Evolutionary conservation across 2,329 filamentous ascomycete genomes (phyloP).

Genomic region (Monilinia polystroma): DNA sequence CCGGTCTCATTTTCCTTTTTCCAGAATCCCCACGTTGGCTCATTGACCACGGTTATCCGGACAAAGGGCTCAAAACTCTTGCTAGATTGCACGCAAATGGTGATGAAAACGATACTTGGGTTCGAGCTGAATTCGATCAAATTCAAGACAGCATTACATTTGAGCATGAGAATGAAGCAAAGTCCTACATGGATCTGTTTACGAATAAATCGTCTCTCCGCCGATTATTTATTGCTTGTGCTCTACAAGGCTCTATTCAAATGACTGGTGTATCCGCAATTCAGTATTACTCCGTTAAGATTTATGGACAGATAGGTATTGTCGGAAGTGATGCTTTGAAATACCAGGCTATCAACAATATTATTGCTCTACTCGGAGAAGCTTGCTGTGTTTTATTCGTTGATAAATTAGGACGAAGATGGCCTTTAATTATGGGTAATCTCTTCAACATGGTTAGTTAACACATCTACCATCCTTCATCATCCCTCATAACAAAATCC

Average conservation of each 20-base stretch:
- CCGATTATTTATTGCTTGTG: slow-evolving; percentile 58
- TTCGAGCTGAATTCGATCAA: slow-evolving; percentile 61
- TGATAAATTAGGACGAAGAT: slow-evolving; percentile 68
- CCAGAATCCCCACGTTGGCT: slow-evolving; percentile 66
- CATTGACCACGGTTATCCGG: slow-evolving; percentile 57
- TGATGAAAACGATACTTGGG: slow-evolving; percentile 58
- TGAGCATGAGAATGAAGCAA: slow-evolving; percentile 58
- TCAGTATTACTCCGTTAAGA: slow-evolving; percentile 60
- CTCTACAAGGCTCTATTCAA: slow-evolving; percentile 62
- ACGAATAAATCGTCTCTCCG: slow-evolving; percentile 60
- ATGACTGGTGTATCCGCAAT: slow-evolving; percentile 67
- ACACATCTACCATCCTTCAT: background rate
- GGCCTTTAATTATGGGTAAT: slow-evolving; percentile 71
- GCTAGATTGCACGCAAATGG: slow-evolving; percentile 62
- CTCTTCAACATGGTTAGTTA: slow-evolving; percentile 57
- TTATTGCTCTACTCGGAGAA: slow-evolving; percentile 60
- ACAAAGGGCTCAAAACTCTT: slow-evolving; percentile 57
- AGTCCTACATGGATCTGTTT: slow-evolving; percentile 62
- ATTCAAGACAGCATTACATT: slow-evolving; percentile 62
- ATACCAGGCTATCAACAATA: slow-evolving; percentile 64
- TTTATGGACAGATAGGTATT: slow-evolving; percentile 61
- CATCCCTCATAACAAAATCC: background rate
- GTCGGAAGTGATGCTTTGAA: slow-evolving; percentile 55
- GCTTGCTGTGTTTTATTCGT: slow-evolving; percentile 61
- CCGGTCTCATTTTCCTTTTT: slow-evolving; percentile 58